Evolutionary conservation across 176 grass and related monocot genomes (phyloP).

Genomic region (Alopecurus myosuroides): DNA sequence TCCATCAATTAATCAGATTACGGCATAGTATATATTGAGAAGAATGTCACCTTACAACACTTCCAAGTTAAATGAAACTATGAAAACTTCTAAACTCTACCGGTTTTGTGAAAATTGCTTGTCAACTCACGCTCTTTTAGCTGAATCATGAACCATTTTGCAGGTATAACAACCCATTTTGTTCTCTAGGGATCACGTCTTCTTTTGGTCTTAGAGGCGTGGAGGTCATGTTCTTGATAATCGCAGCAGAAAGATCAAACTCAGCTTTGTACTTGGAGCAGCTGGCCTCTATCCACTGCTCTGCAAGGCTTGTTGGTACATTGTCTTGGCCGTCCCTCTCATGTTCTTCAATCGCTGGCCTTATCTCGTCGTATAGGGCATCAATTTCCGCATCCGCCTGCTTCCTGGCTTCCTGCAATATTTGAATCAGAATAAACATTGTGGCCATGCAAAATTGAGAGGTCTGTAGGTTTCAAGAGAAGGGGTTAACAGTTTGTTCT

Average conservation of each 20-base stretch:
- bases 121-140: not conserved
- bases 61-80: not conserved
- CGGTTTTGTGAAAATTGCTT: not conserved
- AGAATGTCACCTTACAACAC: not conserved
- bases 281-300: constrained; percentile 91
- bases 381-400: constrained; percentile 53
- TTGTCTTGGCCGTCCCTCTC: constrained; percentile 92
- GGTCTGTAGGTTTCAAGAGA: not conserved
- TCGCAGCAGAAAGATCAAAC: constrained; percentile 71
- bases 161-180: constrained; percentile 53
- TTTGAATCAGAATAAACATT: not conserved
- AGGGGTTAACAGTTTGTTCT: not conserved
- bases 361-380: constrained; percentile 82
- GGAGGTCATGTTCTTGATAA: constrained; percentile 66
- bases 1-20: not conserved
- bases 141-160: constrained; percentile 57
- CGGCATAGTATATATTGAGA: not conserved
- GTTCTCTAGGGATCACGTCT: constrained; percentile 15
- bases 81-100: not conserved
- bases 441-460: not conserved
- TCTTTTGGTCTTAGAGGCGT: constrained; percentile 40
- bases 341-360: constrained; percentile 85
- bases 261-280: constrained; percentile 90
- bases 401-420: constrained; percentile 62
- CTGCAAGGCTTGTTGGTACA: constrained; percentile 77